These are phyloP conservation scores for Plasmopara viticola DNA, from an alignment of 352 stramenopile species.

Conservation along the genomic window DNA sequence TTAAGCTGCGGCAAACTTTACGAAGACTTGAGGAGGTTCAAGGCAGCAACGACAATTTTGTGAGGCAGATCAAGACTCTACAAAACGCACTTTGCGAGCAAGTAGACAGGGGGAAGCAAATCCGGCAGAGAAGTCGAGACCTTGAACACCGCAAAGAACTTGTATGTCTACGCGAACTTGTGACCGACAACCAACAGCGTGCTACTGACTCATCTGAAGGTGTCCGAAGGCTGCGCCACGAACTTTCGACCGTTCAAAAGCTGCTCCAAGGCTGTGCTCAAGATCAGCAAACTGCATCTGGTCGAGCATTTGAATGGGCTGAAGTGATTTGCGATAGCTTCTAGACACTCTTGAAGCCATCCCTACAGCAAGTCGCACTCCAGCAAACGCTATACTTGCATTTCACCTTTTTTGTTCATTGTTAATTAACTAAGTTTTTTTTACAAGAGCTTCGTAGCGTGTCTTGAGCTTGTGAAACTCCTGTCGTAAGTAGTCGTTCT, in stretches of 20 bases:
- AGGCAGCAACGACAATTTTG: conserved; percentile 12
- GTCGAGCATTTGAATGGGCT: conserved; percentile 16
- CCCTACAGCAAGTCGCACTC: too few species aligned
- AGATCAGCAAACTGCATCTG: conserved; percentile 1
- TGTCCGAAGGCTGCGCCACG: conserved; percentile 44
- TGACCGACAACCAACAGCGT: conserved; percentile 42
- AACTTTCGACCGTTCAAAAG: conserved; percentile 42
- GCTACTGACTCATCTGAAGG: conserved; percentile 39
- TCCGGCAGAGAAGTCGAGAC: conserved; percentile 20
- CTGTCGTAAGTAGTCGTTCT: conserved; percentile 59
- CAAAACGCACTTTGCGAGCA: conserved; percentile 7
- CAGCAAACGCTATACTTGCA: background rate
- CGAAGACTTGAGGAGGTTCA: conserved; percentile 10
- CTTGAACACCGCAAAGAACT: conserved; percentile 34
- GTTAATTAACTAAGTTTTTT: background rate
- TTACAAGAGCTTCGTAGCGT: conserved; percentile 42
- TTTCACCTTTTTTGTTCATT: conserved; percentile 1
- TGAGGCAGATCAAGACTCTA: conserved; percentile 11
- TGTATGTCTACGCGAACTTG: conserved; percentile 35
- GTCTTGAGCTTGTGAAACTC: conserved; percentile 65
- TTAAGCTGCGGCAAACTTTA: conserved; percentile 15
- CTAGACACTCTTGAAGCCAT: conserved; percentile 26
- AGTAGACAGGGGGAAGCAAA: conserved; percentile 11
- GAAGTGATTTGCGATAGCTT: conserved; percentile 14
- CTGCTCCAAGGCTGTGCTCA: conserved; percentile 33